Percentiles rank a stretch among this genome's conserved stretches.
phyloP scores from a whole-genome alignment of 2,329 filamentous ascomycete genomes.

The Penicillium verrucosum region DNA sequence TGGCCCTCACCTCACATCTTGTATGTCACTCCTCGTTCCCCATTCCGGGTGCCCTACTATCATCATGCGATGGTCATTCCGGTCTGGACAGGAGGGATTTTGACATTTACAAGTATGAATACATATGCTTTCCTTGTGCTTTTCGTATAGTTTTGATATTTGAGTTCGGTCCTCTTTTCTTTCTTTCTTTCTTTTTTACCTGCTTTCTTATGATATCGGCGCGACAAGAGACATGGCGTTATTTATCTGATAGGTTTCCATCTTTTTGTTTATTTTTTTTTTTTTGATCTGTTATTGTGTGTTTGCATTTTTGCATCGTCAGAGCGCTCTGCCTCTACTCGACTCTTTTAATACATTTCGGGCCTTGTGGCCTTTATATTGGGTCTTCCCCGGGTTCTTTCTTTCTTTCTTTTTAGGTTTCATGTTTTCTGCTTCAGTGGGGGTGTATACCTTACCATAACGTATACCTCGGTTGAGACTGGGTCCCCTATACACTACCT shows the following conservation, averaged over 20 bases:
- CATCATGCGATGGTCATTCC: background rate
- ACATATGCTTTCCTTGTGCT: constrained; percentile 14
- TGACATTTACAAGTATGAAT: constrained; percentile 13
- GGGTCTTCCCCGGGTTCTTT: background rate
- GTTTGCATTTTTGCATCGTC: constrained; percentile 7
- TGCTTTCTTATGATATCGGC: constrained; percentile 18
- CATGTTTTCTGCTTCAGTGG: background rate
- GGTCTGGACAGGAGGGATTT: background rate
- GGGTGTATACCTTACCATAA: background rate
- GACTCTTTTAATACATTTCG: constrained; percentile 10
- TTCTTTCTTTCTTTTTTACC: constrained; percentile 1
- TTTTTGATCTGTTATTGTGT: background rate
- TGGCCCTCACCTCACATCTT: background rate
- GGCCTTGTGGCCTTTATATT: constrained; percentile 7
- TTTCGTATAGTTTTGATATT: constrained; percentile 1
- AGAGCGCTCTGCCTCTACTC: constrained; percentile 3
- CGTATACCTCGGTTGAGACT: background rate
- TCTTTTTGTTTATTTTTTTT: constrained; percentile 1
- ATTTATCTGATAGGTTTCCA: constrained; percentile 5
- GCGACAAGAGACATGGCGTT: constrained; percentile 14
- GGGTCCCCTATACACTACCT: background rate
- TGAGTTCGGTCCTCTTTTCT: constrained; percentile 2
- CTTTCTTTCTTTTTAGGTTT: background rate
- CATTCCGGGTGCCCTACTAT: background rate
- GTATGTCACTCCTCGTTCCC: background rate